Evolutionary conservation across 805 yeast genomes (phyloP), one percentile per base, ranked within the genome.

Genomic region (Maudiozyma bulderi): DNA sequence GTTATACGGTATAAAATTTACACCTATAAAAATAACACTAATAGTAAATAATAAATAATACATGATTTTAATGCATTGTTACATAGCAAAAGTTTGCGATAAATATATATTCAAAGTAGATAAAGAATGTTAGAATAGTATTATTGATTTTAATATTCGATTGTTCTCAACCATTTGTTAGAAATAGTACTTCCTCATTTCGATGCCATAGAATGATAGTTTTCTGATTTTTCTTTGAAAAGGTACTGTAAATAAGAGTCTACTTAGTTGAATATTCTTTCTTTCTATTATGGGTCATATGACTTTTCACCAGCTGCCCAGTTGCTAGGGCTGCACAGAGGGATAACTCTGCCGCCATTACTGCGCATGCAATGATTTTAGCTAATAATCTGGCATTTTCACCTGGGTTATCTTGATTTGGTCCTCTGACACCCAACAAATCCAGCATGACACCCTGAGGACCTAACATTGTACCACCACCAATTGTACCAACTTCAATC

Each of bases 401-500:
- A 57, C 99, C 99, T 1, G 99, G 98, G 47, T 75, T 78, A 5
- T 90, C 82, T 38, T 95, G 85, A 66, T 90, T 95, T 5, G 99
- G 97, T 3, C 99, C 99, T 58, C 86, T 81, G 44, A 93, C 95
- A 38, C 98, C 97, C 53, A 93, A 75, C 56, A 93, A 73, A 60
- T 93, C 98, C 51, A 93, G 75, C 95, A 93, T 88, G 26, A 98
- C 87, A 46, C 90, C 86, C 71, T 93, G 99, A 40, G 99, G 97
- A 63, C 86, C 98, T 60, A 93, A 77, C 54, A 93, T 86, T 3
- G 99, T 93, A 64, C 99, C 99, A 55, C 99, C 99, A 50, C 99
- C 99, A 68, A 93, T 89, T 2, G 99, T 93, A 55, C 99, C 99
- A 43, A 93, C 99, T 71, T 93, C 99, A 58, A 93, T 88, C 31